These are phyloP conservation scores for Umbelopsis isabellina DNA, from an alignment of 192 early-diverging fungal species.

Conservation along the genomic window DNA sequence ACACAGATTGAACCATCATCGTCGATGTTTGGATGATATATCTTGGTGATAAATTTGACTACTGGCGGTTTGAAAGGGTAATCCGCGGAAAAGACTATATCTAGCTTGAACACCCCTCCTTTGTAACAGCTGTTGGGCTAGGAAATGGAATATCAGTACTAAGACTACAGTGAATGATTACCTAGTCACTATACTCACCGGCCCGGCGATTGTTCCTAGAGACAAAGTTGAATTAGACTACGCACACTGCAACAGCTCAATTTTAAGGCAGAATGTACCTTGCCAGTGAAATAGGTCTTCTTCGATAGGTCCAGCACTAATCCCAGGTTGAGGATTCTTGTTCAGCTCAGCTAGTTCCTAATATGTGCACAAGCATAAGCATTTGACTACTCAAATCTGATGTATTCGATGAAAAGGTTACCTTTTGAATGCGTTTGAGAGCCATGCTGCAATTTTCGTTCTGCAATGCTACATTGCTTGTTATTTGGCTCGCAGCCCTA, in stretches of 20 bases:
- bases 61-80: conserved; percentile 86
- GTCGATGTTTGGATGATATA: conserved; percentile 78
- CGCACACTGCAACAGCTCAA: neutral
- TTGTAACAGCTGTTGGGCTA: conserved; percentile 66
- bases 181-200: conserved; percentile 47
- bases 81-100: conserved; percentile 70
- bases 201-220: conserved; percentile 53
- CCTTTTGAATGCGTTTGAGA: conserved; percentile 42
- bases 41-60: conserved; percentile 76
- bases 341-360: conserved; percentile 70
- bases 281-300: conserved; percentile 70
- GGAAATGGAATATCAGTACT: neutral
- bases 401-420: neutral
- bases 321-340: conserved; percentile 61
- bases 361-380: neutral
- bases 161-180: neutral
- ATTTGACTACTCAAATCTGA: neutral
- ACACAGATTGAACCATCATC: conserved; percentile 83
- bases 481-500: no score
- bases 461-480: no score
- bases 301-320: conserved; percentile 59
- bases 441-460: conserved; percentile 29
- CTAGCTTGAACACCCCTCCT: conserved; percentile 72
- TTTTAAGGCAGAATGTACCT: conserved; percentile 39
- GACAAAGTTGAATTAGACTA: neutral